These are phyloP conservation scores for Reticulascus tulasneorum DNA, from an alignment of 2,329 filamentous ascomycete species.

Conservation along the genomic window DNA sequence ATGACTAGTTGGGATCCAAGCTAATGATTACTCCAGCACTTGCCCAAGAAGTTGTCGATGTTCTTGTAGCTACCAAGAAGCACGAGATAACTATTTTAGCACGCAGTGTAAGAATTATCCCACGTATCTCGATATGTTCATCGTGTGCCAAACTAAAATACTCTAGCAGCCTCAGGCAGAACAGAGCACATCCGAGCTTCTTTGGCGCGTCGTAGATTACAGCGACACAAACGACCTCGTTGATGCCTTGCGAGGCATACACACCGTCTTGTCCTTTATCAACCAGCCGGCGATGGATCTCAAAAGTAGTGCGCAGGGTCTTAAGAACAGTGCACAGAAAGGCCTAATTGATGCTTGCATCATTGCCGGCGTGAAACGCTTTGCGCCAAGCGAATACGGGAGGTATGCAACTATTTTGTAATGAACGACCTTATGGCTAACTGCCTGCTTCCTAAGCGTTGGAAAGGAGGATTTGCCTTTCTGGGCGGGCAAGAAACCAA, in stretches of 20 bases:
- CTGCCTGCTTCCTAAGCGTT: neutral
- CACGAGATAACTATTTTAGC: conserved; percentile 51
- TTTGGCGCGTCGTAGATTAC: conserved; percentile 42
- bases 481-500: conserved; percentile 47
- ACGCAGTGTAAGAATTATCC: conserved; percentile 34
- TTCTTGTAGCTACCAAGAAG: conserved; percentile 40
- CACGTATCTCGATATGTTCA: too few relatives aligned
- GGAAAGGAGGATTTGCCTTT: conserved; percentile 34
- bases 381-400: conserved; percentile 57
- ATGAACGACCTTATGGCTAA: neutral
- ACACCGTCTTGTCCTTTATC: conserved; percentile 52
- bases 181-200: conserved; percentile 22
- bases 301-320: conserved; percentile 39
- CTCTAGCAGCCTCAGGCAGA: conserved; percentile 14
- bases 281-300: conserved; percentile 15
- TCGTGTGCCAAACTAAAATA: neutral
- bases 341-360: conserved; percentile 57
- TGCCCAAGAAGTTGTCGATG: conserved; percentile 48
- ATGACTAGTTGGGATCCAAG: neutral
- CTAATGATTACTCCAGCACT: conserved; percentile 35
- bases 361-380: conserved; percentile 55
- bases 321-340: conserved; percentile 43
- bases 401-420: conserved; percentile 21
- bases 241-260: conserved; percentile 36
- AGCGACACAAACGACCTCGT: conserved; percentile 31